Evolutionary conservation across 805 yeast genomes (phyloP), one percentile per base, ranked within the genome.

Genomic region (Candida golubevii): DNA sequence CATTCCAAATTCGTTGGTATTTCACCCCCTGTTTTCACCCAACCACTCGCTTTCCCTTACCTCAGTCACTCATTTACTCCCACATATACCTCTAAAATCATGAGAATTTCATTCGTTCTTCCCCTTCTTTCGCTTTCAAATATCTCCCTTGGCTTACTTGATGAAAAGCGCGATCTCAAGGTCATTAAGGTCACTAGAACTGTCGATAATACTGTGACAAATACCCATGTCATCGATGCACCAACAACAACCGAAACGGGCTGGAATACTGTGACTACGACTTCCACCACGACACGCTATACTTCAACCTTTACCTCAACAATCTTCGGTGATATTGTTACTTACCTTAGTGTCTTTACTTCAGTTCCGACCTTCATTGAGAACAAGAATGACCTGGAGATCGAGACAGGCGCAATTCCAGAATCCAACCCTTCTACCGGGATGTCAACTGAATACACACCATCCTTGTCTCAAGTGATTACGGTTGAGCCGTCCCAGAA

Each of bases 291-390:
- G 26, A 71, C 75, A 23, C 57, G 61, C 27, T 70, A 69, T 54
- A 71, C 75, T 35, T 73, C 74, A 13, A 71, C 76, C 7, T 69
- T 64, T 33, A 71, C 75, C 6, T 61, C 66, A 2, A 69, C 73
- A 13, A 63, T 70, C n/a, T 62, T 65, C 43, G 75, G 75, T 18
- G 53, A 59, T 26, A 67, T 67, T 12, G 47, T 56, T 30, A 66
- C 72, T 27, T 69, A 54, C 51, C 61, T 69, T 26, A 44, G 47
- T 36, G 37, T 44, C 11, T 39, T 35, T 40, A 43, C 36, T 36
- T 38, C 46, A 7, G 39, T 38, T 7, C 27, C 35, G 8, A n/a
- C 46, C 7, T n/a, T 18, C 7, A 27, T 18, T 7, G 33, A 36
- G 26, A 40, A 12, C 23, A 15, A 31, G 6, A 30, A 36, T 30